Percentiles rank a stretch among this genome's conserved stretches.
Evolutionary conservation across 345 rosid genomes (phyloP).

Genomic region (Acer yangbiense): DNA sequence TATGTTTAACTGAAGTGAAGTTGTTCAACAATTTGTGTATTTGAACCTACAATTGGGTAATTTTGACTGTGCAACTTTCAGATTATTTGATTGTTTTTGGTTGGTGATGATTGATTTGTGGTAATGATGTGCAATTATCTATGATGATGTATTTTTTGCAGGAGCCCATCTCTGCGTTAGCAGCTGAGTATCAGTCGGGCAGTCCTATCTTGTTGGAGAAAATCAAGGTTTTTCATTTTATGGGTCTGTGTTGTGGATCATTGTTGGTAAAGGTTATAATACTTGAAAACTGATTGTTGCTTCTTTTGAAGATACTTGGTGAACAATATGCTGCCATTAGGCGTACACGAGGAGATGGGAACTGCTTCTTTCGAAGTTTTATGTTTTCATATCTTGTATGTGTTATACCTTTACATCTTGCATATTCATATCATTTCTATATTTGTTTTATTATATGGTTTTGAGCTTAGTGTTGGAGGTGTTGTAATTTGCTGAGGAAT

Average conservation of each 20-base stretch:
- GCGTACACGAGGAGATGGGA: slow-evolving; percentile 97
- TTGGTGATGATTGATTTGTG: slow-evolving; percentile 1
- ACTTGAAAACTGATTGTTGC: not conserved
- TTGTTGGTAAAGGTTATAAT: not conserved
- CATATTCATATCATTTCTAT: slow-evolving; percentile 3
- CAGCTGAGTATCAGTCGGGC: slow-evolving; percentile 85
- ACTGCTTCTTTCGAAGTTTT: slow-evolving; percentile 95
- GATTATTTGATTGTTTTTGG: not conserved
- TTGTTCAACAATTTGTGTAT: not conserved
- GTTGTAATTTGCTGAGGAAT: slow-evolving; percentile 9
- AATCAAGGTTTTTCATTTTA: slow-evolving; percentile 60
- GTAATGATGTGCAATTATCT: not conserved
- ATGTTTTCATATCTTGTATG: slow-evolving; percentile 97
- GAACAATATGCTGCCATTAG: slow-evolving; percentile 75
- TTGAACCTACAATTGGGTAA: not conserved
- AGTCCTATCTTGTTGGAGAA: slow-evolving; percentile 90
- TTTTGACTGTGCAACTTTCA: not conserved
- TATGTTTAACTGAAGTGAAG: not conserved
- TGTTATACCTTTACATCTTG: not conserved
- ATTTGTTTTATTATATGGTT: not conserved
- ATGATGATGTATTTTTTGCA: slow-evolving; percentile 32
- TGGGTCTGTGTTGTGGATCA: not conserved
- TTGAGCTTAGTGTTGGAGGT: slow-evolving; percentile 12
- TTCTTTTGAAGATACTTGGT: slow-evolving; percentile 56
- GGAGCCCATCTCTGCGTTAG: slow-evolving; percentile 87